Evolutionary conservation across 305 asterid genomes (phyloP).

Genomic region (Solanum hybrid): DNA sequence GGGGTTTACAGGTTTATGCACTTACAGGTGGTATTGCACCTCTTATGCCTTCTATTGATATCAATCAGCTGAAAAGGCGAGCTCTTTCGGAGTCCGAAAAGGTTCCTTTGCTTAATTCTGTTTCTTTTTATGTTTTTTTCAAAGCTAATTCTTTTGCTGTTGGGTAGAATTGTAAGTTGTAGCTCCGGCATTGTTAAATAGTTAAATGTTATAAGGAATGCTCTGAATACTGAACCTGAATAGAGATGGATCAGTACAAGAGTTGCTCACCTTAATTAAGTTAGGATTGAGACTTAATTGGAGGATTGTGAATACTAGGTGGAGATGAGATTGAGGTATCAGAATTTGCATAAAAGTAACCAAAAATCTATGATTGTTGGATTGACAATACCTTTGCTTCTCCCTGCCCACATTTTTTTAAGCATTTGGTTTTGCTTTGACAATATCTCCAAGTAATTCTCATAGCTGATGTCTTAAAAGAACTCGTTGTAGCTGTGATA

Average conservation of each 20-base stretch:
- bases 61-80: constrained; percentile 64
- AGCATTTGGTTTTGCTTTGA: background rate
- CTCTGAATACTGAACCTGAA: background rate
- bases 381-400: background rate
- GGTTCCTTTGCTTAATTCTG: constrained; percentile 24
- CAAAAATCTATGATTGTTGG: background rate
- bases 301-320: background rate
- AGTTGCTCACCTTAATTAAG: background rate
- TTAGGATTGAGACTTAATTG: background rate
- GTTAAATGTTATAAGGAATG: background rate
- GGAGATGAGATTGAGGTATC: background rate
- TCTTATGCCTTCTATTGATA: constrained; percentile 74
- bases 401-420: background rate
- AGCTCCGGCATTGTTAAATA: background rate
- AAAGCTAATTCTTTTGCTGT: background rate
- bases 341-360: background rate
- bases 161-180: background rate
- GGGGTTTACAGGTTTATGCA: constrained; percentile 61
- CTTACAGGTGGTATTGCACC: constrained; percentile 94
- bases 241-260: background rate
- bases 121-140: background rate
- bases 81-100: constrained; percentile 71
- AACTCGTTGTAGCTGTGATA: background rate
- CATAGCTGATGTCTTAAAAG: background rate
- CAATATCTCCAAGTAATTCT: background rate